phyloP scores from a whole-genome alignment of 805 yeast genomes.

The Cyberlindnera euphorbiae region DNA sequence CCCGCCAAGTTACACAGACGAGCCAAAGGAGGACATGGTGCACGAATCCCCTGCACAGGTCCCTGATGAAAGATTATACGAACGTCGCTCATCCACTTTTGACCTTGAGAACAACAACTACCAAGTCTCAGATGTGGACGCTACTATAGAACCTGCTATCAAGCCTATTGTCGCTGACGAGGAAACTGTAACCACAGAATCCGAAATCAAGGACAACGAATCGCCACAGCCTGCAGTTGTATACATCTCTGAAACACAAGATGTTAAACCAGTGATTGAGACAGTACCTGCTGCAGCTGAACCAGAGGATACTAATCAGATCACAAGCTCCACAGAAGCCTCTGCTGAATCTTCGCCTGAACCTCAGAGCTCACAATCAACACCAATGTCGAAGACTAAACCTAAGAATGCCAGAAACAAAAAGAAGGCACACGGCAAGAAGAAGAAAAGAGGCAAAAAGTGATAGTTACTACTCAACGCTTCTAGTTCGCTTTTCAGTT shows the following conservation, averaged over 20 bases:
- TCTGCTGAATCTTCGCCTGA: constrained; percentile 8
- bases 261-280: background rate
- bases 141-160: too few species aligned
- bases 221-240: too few species aligned
- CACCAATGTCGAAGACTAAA: constrained; percentile 5
- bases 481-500: too few species aligned
- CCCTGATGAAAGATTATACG: constrained; percentile 24
- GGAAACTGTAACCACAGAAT: too few species aligned
- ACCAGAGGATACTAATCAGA: background rate
- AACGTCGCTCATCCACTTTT: constrained; percentile 30
- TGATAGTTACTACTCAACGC: constrained; percentile 1
- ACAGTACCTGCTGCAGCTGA: background rate
- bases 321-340: background rate
- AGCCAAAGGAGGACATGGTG: constrained; percentile 17
- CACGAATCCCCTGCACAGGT: background rate
- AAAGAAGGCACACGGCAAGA: constrained; percentile 11
- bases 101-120: constrained; percentile 29
- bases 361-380: constrained; percentile 1
- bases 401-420: constrained; percentile 11
- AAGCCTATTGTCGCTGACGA: too few species aligned
- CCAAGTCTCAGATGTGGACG: constrained; percentile 2
- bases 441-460: constrained; percentile 11
- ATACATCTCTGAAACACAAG: background rate
- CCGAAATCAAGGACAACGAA: too few species aligned
- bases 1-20: constrained; percentile 26